Evolutionary conservation across 257 asterid species (phyloP).

Genomic region (Petunia axillaris): DNA sequence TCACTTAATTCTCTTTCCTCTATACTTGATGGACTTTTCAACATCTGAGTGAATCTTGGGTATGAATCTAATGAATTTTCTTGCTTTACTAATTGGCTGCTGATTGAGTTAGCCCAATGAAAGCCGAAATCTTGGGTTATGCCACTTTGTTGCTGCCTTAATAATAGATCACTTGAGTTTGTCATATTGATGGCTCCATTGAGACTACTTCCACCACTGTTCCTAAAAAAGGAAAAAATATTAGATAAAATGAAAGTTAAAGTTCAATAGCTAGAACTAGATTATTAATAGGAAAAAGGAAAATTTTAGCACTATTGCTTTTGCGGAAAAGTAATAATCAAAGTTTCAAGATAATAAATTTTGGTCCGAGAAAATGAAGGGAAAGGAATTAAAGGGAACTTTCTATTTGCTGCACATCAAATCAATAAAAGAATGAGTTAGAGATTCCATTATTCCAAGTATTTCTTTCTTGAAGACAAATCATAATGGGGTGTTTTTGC

Average conservation of each 20-base stretch:
- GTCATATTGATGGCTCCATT: slow-evolving; percentile 23
- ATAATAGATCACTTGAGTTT: slow-evolving; percentile 38
- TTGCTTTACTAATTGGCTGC: slow-evolving; percentile 39
- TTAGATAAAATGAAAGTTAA: not conserved
- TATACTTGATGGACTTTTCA: slow-evolving; percentile 41
- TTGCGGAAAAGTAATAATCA: slow-evolving; percentile 12
- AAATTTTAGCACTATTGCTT: slow-evolving; percentile 17
- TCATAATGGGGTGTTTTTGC: slow-evolving; percentile 26
- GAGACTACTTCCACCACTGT: slow-evolving; percentile 34
- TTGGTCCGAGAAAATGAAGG: slow-evolving; percentile 15
- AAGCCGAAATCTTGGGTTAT: slow-evolving; percentile 47
- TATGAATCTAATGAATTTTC: slow-evolving; percentile 47
- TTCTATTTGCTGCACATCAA: slow-evolving; percentile 52
- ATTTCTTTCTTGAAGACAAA: slow-evolving; percentile 19
- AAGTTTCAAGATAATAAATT: slow-evolving; percentile 17
- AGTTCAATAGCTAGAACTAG: not conserved
- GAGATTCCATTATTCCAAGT: slow-evolving; percentile 36
- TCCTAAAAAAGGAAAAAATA: slow-evolving; percentile 6
- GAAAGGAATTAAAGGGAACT: slow-evolving; percentile 9
- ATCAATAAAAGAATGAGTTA: slow-evolving; percentile 36
- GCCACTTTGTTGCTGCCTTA: slow-evolving; percentile 35
- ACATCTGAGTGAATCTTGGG: slow-evolving; percentile 46
- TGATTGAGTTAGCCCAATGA: slow-evolving; percentile 40
- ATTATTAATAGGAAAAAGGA: too few species aligned
- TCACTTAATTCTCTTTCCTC: slow-evolving; percentile 39